Evolutionary conservation across 2,329 filamentous ascomycete species (phyloP).

Genomic region (Claviceps sp.): DNA sequence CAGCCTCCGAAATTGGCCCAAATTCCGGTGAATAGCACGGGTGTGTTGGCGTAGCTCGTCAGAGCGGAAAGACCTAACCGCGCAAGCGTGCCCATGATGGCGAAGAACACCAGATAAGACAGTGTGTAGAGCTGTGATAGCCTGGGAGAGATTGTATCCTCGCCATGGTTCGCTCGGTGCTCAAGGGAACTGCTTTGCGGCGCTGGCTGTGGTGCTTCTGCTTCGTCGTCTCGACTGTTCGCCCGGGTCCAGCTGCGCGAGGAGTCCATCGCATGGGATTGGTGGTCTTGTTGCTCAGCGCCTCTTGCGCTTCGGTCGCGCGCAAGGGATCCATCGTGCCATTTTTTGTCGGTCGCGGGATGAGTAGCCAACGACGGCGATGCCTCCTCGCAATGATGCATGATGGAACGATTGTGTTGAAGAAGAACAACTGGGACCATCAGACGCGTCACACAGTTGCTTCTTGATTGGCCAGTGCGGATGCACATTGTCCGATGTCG

Average conservation of each 20-base stretch:
- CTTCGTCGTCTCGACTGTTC: constrained; percentile 5
- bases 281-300: too few relatives aligned
- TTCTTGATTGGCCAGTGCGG: too few relatives aligned
- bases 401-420: too few relatives aligned
- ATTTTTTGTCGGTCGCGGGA: too few relatives aligned
- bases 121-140: constrained; percentile 55
- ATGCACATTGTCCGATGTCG: too few relatives aligned
- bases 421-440: too few relatives aligned
- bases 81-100: constrained; percentile 71
- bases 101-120: constrained; percentile 75
- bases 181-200: constrained; percentile 6
- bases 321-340: too few relatives aligned
- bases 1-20: constrained; percentile 85
- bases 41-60: constrained; percentile 65
- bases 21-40: constrained; percentile 58
- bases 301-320: too few relatives aligned
- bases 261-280: constrained; percentile 1
- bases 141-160: constrained; percentile 28
- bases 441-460: too few relatives aligned
- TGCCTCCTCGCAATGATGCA: too few relatives aligned
- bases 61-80: constrained; percentile 68
- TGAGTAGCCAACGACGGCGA: too few relatives aligned
- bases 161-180: constrained; percentile 2
- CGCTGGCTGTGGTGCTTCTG: constrained; percentile 4
- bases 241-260: constrained; percentile 9